Evolutionary conservation across 805 yeast genomes (phyloP).

Genomic region (Metschnikowia rubicola): DNA sequence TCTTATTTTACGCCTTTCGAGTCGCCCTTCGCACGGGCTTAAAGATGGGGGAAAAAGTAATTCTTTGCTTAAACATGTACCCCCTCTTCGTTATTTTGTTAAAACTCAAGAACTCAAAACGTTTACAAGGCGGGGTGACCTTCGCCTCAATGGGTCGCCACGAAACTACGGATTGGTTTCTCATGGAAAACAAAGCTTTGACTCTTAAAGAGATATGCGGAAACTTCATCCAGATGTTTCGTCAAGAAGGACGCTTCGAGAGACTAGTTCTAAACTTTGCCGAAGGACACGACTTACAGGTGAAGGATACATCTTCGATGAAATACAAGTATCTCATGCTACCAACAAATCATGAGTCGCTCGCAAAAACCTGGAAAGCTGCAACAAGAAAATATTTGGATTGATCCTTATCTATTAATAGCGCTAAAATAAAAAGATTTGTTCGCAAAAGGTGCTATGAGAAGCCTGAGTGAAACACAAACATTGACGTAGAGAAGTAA

Average conservation of each 20-base stretch:
- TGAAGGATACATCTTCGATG: constrained; percentile 13
- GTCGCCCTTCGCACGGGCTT: constrained; percentile 46
- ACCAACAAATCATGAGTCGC: constrained; percentile 12
- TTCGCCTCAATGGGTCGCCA: constrained; percentile 23
- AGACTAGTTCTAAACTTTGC: constrained; percentile 14
- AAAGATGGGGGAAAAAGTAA: constrained; percentile 53
- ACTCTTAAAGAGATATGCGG: constrained; percentile 33
- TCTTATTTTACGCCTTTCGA: constrained; percentile 63
- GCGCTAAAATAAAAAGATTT: not conserved
- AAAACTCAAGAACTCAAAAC: constrained; percentile 72
- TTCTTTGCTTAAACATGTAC: constrained; percentile 72
- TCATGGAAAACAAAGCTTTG: constrained; percentile 36
- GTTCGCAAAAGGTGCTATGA: not conserved
- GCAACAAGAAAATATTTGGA: not conserved
- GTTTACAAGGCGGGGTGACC: constrained; percentile 52
- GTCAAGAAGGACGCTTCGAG: constrained; percentile 16
- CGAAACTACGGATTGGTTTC: constrained; percentile 24
- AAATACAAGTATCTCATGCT: constrained; percentile 18
- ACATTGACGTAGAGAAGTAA: too few relatives aligned
- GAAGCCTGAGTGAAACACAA: not conserved
- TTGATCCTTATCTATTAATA: constrained; percentile 4
- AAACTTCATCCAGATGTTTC: constrained; percentile 23
- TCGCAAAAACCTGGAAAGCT: constrained; percentile 8
- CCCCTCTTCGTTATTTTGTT: constrained; percentile 83
- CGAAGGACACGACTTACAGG: constrained; percentile 14